These are phyloP conservation scores for Rhizopogon roseolus DNA, from an alignment of 768 basidiomycete species.

Conservation along the genomic window DNA sequence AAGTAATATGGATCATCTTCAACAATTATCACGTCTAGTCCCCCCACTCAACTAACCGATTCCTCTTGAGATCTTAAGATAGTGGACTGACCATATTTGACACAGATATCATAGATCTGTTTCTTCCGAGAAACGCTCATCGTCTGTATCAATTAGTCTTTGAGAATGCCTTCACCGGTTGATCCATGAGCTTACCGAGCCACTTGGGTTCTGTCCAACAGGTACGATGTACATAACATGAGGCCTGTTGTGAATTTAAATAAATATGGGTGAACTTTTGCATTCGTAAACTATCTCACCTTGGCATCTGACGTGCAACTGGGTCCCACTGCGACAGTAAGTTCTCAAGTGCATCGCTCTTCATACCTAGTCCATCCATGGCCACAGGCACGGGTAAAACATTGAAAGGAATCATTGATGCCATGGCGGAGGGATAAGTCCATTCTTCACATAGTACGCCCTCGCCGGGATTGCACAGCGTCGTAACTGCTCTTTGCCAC, in stretches of 20 bases:
- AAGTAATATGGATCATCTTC: conserved; percentile 86
- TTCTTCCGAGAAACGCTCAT: conserved; percentile 63
- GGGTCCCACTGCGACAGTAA: conserved; percentile 67
- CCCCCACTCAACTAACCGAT: not conserved
- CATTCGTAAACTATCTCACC: conserved; percentile 32
- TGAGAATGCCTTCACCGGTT: not conserved
- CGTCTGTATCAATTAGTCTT: conserved; percentile 36
- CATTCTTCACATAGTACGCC: conserved; percentile 60
- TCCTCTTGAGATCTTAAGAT: not conserved
- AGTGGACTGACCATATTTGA: conserved; percentile 58
- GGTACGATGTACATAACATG: conserved; percentile 74
- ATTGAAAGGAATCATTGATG: conserved; percentile 27
- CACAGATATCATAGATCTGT: conserved; percentile 77
- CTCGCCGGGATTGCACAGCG: conserved; percentile 66
- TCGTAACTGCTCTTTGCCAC: conserved; percentile 53
- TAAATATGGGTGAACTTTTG: not conserved
- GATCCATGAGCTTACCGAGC: conserved; percentile 41
- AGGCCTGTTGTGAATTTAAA: conserved; percentile 37
- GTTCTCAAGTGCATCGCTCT: conserved; percentile 52
- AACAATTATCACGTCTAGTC: conserved; percentile 65
- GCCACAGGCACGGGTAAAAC: conserved; percentile 49
- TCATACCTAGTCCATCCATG: conserved; percentile 71
- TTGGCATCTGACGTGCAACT: conserved; percentile 44
- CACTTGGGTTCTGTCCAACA: conserved; percentile 83
- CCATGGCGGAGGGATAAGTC: conserved; percentile 64